These are phyloP conservation scores for Brassica napus DNA, from an alignment of 345 rosid genomes.

Conservation along the genomic window DNA sequence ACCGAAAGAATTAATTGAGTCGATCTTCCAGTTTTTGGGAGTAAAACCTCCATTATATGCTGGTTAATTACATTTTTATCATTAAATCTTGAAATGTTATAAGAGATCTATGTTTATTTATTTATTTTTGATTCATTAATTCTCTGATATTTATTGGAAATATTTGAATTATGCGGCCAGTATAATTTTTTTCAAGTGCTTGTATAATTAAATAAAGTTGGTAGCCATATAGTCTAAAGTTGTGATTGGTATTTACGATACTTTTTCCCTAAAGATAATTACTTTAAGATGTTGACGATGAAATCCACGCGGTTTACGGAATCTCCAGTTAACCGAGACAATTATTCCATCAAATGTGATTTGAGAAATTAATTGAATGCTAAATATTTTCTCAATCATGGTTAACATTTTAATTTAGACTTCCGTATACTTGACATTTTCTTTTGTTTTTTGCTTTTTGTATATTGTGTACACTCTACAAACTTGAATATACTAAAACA, in stretches of 20 bases:
- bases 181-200: not conserved
- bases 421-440: not conserved
- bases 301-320: conserved; percentile 21
- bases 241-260: conserved; percentile 19
- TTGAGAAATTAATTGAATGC: conserved; percentile 4
- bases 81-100: not conserved
- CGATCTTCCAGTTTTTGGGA: not conserved
- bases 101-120: not conserved
- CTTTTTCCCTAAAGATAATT: conserved; percentile 12
- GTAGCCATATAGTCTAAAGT: conserved; percentile 30
- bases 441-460: conserved; percentile 4
- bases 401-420: not conserved
- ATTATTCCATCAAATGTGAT: conserved; percentile 6
- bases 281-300: conserved; percentile 27
- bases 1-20: not conserved
- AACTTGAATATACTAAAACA: not conserved
- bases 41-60: not conserved
- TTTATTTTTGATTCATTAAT: not conserved
- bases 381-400: not conserved
- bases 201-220: conserved; percentile 20
- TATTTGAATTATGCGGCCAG: not conserved
- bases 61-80: not conserved
- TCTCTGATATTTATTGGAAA: not conserved
- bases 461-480: not conserved
- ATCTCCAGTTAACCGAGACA: conserved; percentile 11